A percentile compares a stretch with the other conserved stretches of the same genome.
phyloP scores from a whole-genome alignment of 805 yeast genomes.

The Wickerhamomyces silvicola region DNA sequence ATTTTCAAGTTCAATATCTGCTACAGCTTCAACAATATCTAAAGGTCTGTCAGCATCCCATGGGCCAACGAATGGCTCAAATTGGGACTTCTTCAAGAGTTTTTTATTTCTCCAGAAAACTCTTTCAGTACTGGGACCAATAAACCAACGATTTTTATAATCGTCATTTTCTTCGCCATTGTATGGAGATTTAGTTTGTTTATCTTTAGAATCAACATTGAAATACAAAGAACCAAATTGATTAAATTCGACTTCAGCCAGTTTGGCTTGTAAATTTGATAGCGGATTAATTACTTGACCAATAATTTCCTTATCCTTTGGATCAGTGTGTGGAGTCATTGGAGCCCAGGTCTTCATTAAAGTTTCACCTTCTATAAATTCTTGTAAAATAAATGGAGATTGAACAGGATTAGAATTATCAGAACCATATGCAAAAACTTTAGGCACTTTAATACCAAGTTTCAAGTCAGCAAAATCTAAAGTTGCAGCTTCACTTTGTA shows the following conservation, averaged over 20 bases:
- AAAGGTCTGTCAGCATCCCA: constrained; percentile 56
- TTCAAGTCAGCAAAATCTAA: constrained; percentile 71
- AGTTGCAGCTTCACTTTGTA: constrained; percentile 91
- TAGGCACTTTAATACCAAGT: constrained; percentile 65
- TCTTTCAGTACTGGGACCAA: constrained; percentile 86
- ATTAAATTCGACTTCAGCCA: constrained; percentile 55
- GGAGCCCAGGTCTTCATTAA: constrained; percentile 93
- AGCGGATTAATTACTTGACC: constrained; percentile 64
- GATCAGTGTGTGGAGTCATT: constrained; percentile 50
- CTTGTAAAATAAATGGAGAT: constrained; percentile 77
- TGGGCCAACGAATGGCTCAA: constrained; percentile 64
- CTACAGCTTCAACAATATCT: constrained; percentile 59
- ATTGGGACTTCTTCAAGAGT: constrained; percentile 41
- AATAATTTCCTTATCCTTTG: constrained; percentile 44
- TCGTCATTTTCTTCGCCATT: constrained; percentile 50
- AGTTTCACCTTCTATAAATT: constrained; percentile 69
- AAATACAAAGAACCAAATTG: constrained; percentile 81
- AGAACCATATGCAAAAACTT: constrained; percentile 59
- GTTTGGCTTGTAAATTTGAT: constrained; percentile 54
- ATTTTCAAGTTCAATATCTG: constrained; percentile 58
- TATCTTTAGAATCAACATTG: constrained; percentile 52
- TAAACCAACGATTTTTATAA: constrained; percentile 68
- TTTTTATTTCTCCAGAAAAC: constrained; percentile 66
- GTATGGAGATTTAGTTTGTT: constrained; percentile 33
- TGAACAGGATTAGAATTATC: constrained; percentile 55